Evolutionary conservation across 2,329 filamentous ascomycete genomes (phyloP), one percentile per base, ranked within the genome.

Genomic region (Penicillium sp.): DNA sequence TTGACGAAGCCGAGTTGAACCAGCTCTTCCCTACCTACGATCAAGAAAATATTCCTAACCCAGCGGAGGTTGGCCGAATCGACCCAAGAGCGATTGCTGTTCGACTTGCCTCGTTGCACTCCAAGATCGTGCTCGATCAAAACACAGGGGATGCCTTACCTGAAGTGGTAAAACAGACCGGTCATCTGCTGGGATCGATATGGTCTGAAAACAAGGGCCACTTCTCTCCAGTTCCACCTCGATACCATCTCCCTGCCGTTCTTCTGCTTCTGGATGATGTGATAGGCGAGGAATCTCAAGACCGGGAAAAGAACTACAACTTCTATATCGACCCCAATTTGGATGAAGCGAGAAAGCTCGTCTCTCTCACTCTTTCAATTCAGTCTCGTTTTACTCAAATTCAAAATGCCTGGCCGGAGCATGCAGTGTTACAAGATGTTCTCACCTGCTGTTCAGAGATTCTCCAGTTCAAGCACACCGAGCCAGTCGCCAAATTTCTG

Each of bases 321-420:
- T 96, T 98, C 63, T 98, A 98, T 64, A 83, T 79, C 0, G 84
- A 94, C 56, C 64, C 83, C 2, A 94, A 97, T 55, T 69, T 91
- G 9, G 63, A 71, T 1, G 87, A 97, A 67, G 81, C 82, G 7
- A 82, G 84, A 45, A 85, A 81, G 45, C 74, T 96, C 3, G 80
- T 93, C 17, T 68, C 64, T 0, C 69, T 96, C 7, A 73, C 88
- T 8, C 76, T 82, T 54, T 79, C 80, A 35, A 79, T 91, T 31
- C 82, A 85, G 58, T 61, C 70, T 32, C 81, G 85, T 11, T 95
- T 97, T 68, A 74, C 75, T 14, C 76, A 85, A 46, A 79, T 98
- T 9, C 72, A 74, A 43, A 66, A 69, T 14, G 63, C 71, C 14
- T 84, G 80, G 79, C 80, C 81, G 1, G 81, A 85, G 47, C 80